A percentile compares a stretch with the other conserved stretches of the same genome.
These are phyloP conservation scores for Silene noctiflora DNA, from an alignment of 179 eudicot species.

Conservation along the genomic window DNA sequence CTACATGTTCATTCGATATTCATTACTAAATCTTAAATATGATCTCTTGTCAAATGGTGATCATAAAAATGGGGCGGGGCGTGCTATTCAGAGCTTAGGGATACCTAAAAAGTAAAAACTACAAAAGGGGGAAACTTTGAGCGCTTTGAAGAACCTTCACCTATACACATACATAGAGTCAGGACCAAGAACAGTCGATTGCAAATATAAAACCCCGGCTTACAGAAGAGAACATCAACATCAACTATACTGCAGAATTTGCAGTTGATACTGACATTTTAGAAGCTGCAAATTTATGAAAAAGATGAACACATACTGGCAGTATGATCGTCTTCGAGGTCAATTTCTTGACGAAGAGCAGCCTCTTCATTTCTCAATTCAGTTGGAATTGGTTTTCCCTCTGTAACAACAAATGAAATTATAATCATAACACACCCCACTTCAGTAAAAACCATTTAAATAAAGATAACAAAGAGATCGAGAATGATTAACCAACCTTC, in stretches of 20 bases:
- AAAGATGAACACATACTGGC: slow-evolving; percentile 43
- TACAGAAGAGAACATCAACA: neutral
- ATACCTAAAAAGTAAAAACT: neutral
- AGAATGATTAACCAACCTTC: slow-evolving; percentile 36
- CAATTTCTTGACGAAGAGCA: slow-evolving; percentile 78
- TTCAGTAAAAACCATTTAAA: no score
- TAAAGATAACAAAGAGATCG: neutral
- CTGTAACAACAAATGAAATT: slow-evolving; percentile 28
- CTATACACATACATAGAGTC: neutral
- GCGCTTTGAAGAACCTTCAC: neutral
- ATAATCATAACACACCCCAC: no score
- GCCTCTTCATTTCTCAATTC: slow-evolving; percentile 92
- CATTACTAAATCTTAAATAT: no score
- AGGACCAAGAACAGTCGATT: no score
- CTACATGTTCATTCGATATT: neutral
- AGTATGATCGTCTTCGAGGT: slow-evolving; percentile 81
- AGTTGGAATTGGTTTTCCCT: slow-evolving; percentile 94
- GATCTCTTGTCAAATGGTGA: neutral
- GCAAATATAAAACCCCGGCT: neutral
- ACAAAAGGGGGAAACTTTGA: neutral
- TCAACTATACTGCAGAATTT: no score
- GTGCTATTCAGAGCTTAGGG: neutral
- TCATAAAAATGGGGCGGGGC: neutral
- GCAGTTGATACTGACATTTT: no score
- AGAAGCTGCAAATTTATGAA: neutral